phyloP scores from a whole-genome alignment of 805 yeast species.

The Lachancea dasiensis region DNA sequence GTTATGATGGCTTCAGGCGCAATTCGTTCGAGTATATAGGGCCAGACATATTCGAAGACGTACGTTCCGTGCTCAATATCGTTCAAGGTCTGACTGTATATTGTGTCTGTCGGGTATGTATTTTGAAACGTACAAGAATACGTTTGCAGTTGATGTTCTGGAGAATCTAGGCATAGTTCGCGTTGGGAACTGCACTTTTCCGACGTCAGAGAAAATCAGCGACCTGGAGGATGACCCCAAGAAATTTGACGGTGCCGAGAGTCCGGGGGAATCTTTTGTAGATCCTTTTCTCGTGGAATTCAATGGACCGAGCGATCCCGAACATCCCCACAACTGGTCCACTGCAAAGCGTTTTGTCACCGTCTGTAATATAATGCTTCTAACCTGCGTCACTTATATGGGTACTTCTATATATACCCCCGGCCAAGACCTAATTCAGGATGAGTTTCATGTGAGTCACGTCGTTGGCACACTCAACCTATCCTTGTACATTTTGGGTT shows the following conservation, averaged over 20 bases:
- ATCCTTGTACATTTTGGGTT: conserved; percentile 51
- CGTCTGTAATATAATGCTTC: conserved; percentile 36
- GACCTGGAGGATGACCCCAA: not conserved
- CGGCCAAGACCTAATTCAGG: conserved; percentile 39
- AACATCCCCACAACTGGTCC: conserved; percentile 55
- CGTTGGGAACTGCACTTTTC: not conserved
- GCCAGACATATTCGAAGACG: not conserved
- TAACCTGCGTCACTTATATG: conserved; percentile 48
- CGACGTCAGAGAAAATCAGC: not conserved
- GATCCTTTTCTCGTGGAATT: conserved; percentile 29
- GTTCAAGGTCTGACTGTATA: too few relatives aligned
- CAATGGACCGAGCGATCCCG: conserved; percentile 41
- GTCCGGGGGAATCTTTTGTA: conserved; percentile 9
- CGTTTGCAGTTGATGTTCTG: conserved; percentile 22
- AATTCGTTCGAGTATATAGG: not conserved
- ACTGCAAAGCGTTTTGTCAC: conserved; percentile 34
- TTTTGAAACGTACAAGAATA: conserved; percentile 16
- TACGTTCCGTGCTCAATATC: too few relatives aligned
- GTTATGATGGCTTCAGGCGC: too few relatives aligned
- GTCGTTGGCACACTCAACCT: conserved; percentile 46
- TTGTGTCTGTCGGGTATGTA: conserved; percentile 1
- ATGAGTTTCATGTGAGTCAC: conserved; percentile 39
- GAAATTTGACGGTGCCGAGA: not conserved
- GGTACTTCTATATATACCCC: conserved; percentile 54
- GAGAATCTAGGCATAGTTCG: conserved; percentile 16